These are phyloP conservation scores for Pouteria campechiana DNA, from an alignment of 179 eudicot genomes.

Conservation along the genomic window DNA sequence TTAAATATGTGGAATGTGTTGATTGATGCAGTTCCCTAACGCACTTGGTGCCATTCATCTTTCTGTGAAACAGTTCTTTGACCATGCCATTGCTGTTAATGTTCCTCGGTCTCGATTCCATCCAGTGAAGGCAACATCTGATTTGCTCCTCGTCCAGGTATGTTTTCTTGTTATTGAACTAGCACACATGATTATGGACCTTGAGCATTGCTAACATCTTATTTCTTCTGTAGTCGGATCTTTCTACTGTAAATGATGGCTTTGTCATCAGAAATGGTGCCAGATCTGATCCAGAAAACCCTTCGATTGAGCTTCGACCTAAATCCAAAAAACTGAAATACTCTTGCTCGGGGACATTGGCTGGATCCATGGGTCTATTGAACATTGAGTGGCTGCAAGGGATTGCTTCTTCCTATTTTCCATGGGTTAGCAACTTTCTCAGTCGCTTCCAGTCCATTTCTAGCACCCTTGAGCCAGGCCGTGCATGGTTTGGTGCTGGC, in stretches of 20 bases:
- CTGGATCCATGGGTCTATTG: too few species aligned
- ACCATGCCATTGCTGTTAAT: conserved; percentile 82
- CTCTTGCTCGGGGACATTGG: too few species aligned
- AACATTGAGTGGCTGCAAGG: too few species aligned
- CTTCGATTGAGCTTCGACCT: conserved; percentile 92
- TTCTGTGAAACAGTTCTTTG: conserved; percentile 50
- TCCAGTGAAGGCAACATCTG: conserved; percentile 95
- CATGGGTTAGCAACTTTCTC: conserved; percentile 82
- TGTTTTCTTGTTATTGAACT: not conserved
- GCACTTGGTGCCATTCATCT: too few species aligned
- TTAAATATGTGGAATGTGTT: too few species aligned
- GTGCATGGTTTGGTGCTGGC: conserved; percentile 84
- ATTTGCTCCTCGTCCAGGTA: conserved; percentile 97
- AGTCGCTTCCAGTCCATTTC: conserved; percentile 94
- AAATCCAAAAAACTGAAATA: conserved; percentile 88
- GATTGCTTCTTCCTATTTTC: too few species aligned
- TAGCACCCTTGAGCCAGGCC: conserved; percentile 83
- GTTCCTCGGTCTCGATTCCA: conserved; percentile 97
- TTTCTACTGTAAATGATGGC: conserved; percentile 65
- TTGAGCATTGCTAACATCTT: too few species aligned
- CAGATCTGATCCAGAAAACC: conserved; percentile 70
- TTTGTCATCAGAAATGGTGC: conserved; percentile 62
- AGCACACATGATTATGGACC: too few species aligned
- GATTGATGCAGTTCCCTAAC: too few species aligned
- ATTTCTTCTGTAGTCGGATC: conserved; percentile 81